Conservation (phyloP, 2,329 filamentous ascomycete genomes). For the Ilyonectria destructans region DNA sequence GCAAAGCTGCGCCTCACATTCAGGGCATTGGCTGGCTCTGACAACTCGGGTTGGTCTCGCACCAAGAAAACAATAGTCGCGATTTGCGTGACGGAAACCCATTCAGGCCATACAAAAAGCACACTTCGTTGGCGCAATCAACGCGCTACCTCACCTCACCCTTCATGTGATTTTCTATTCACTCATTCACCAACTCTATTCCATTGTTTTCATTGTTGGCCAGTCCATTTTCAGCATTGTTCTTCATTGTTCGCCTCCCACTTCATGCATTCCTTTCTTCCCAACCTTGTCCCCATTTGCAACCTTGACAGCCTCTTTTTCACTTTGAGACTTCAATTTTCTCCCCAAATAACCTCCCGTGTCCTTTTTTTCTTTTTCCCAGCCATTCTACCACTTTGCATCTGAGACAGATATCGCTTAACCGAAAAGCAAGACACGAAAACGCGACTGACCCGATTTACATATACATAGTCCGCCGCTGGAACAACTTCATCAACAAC, state of each 20-base stretch:
- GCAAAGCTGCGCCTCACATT: conserved; percentile 22
- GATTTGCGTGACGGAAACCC: neutral
- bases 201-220: conserved; percentile 17
- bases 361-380: conserved; percentile 12
- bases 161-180: neutral
- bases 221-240: conserved; percentile 21
- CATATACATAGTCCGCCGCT: conserved; percentile 33
- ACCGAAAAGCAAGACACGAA: conserved; percentile 11
- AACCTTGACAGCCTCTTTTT: neutral
- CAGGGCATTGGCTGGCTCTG: conserved; percentile 7
- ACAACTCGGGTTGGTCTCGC: neutral
- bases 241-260: conserved; percentile 11
- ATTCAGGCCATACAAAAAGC: neutral
- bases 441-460: conserved; percentile 35
- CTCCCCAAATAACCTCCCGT: neutral
- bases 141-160: neutral
- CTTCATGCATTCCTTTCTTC: conserved; percentile 21
- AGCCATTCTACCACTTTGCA: neutral
- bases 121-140: conserved; percentile 3
- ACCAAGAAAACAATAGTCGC: conserved; percentile 6
- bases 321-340: neutral
- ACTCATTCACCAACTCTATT: conserved; percentile 3
- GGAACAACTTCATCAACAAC: conserved; percentile 35
- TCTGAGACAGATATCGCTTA: neutral
- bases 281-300: neutral